These are phyloP conservation scores for Russula abietina DNA, from an alignment of 768 basidiomycete species.

Conservation along the genomic window DNA sequence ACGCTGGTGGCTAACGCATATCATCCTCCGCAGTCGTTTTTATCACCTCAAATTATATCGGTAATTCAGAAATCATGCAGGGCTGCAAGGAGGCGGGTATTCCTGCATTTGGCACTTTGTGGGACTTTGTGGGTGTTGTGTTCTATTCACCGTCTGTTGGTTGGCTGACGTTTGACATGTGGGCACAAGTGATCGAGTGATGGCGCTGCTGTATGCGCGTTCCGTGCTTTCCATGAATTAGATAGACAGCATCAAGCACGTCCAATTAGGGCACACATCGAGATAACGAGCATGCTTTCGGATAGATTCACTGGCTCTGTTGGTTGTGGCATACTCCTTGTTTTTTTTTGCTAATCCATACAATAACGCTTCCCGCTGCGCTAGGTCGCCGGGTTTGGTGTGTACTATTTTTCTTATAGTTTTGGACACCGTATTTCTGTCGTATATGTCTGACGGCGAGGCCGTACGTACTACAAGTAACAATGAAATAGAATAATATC, in stretches of 20 bases:
- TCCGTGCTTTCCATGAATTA: not conserved
- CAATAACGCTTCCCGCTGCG: not conserved
- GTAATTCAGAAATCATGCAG: constrained; percentile 40
- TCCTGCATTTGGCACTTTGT: constrained; percentile 35
- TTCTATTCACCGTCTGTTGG: not conserved
- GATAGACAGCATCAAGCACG: not conserved
- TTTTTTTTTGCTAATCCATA: not conserved
- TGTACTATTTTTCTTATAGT: not conserved
- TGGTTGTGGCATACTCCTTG: not conserved
- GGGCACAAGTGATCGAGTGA: not conserved
- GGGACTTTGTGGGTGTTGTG: constrained; percentile 21
- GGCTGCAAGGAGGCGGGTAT: constrained; percentile 35
- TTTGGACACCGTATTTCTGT: not conserved
- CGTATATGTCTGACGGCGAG: not conserved
- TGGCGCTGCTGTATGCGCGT: not conserved
- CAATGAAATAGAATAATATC: no score
- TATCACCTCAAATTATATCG: constrained; percentile 39
- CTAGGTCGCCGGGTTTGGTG: not conserved
- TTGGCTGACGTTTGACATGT: not conserved
- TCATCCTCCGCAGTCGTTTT: constrained; percentile 32
- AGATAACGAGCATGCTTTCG: not conserved
- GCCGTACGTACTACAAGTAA: not conserved
- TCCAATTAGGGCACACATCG: not conserved
- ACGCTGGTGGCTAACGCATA: not conserved
- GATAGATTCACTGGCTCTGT: not conserved